Percentiles rank a stretch among this genome's conserved stretches.
Evolutionary conservation across 1,284 basidiomycete genomes (phyloP).

Genomic region (Sporisorium reilianum): DNA sequence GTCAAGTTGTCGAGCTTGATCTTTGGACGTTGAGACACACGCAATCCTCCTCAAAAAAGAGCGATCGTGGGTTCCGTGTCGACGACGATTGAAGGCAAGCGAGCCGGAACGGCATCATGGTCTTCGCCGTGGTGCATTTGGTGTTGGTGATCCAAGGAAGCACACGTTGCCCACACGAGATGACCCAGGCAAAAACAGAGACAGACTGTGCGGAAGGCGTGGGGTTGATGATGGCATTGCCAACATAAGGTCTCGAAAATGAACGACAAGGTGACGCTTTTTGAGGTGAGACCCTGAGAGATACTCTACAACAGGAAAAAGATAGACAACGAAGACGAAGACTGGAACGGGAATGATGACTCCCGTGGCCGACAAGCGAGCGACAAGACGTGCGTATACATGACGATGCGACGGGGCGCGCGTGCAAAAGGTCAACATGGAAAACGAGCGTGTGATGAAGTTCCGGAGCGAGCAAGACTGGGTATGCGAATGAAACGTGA

Average conservation of each 20-base stretch:
- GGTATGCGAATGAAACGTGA: constrained; percentile 7
- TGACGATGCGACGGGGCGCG: not conserved
- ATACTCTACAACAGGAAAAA: constrained; percentile 25
- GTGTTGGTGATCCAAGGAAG: not conserved
- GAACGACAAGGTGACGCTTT: constrained; percentile 22
- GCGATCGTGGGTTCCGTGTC: too few species aligned
- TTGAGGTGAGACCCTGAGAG: not conserved
- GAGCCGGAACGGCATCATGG: too few species aligned
- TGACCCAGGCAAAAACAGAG: not conserved
- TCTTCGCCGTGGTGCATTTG: not conserved
- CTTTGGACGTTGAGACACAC: too few species aligned
- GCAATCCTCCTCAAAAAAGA: too few species aligned
- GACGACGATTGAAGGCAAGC: too few species aligned
- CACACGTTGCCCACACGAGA: not conserved
- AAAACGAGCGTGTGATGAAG: constrained; percentile 4
- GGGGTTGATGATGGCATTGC: not conserved
- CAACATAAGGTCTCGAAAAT: constrained; percentile 3
- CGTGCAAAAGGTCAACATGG: not conserved
- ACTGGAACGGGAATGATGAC: not conserved
- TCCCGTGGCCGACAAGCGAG: not conserved
- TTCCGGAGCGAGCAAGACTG: not conserved
- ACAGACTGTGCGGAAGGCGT: not conserved
- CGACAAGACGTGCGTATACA: constrained; percentile 6
- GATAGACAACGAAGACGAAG: constrained; percentile 1
- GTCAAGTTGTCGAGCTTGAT: too few species aligned